phyloP scores from a whole-genome alignment of 768 basidiomycete genomes.

The Boletus sensibilis region DNA sequence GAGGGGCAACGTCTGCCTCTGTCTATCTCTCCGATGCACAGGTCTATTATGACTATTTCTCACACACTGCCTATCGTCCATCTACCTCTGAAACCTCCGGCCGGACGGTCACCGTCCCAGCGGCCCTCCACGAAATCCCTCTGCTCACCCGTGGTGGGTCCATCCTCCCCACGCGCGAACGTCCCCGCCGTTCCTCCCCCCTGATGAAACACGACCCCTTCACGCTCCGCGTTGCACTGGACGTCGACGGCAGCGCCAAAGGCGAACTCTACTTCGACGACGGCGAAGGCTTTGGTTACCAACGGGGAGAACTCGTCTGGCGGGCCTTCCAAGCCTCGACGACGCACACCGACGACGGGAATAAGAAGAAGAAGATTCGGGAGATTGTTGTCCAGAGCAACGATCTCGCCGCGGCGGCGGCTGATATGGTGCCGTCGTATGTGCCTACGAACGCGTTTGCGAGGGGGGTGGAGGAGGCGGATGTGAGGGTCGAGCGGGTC shows the following conservation, averaged over 20 bases:
- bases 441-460: slow-evolving; percentile 67
- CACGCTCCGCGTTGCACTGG: slow-evolving; percentile 82
- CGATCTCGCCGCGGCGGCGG: slow-evolving; percentile 61
- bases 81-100: slow-evolving; percentile 45
- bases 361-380: slow-evolving; percentile 28
- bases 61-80: slow-evolving; percentile 63
- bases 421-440: slow-evolving; percentile 47
- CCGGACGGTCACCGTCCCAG: slow-evolving; percentile 70
- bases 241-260: slow-evolving; percentile 52
- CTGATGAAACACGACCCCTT: slow-evolving; percentile 93
- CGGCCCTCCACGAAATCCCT: slow-evolving; percentile 78
- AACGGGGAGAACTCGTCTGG: slow-evolving; percentile 81
- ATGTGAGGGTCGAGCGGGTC: slow-evolving; percentile 79
- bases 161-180: slow-evolving; percentile 83
- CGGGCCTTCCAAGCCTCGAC: slow-evolving; percentile 65
- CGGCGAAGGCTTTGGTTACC: slow-evolving; percentile 77
- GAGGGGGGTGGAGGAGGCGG: slow-evolving; percentile 46
- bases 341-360: slow-evolving; percentile 18
- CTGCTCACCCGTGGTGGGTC: slow-evolving; percentile 89
- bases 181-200: slow-evolving; percentile 79
- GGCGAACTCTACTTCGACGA: slow-evolving; percentile 97
- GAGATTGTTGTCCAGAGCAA: slow-evolving; percentile 47
- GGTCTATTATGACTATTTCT: slow-evolving; percentile 95
- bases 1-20: slow-evolving; percentile 63
- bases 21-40: slow-evolving; percentile 89